Conservation (phyloP, 2,329 filamentous ascomycete genomes). For the Fusarium musae region DNA sequence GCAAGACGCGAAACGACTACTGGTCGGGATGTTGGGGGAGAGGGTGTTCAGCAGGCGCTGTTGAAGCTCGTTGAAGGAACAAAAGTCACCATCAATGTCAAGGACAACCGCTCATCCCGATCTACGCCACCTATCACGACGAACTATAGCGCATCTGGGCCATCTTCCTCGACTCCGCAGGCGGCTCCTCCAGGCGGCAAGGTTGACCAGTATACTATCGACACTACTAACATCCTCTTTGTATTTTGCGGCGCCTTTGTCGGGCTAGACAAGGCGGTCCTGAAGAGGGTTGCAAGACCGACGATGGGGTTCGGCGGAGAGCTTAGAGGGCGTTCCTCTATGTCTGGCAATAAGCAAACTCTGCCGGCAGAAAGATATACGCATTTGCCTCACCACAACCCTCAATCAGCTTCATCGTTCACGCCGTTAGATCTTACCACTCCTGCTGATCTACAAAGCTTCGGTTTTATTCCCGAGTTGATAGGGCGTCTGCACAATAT, state of each 20-base stretch:
- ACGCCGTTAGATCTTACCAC: slow-evolving; percentile 77
- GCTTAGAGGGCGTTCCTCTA: slow-evolving; percentile 69
- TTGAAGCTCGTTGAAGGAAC: slow-evolving; percentile 97
- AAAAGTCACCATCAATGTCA: slow-evolving; percentile 90
- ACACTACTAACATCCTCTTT: slow-evolving; percentile 96
- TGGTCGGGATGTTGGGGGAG: slow-evolving; percentile 92
- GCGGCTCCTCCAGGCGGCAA: slow-evolving; percentile 60
- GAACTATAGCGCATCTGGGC: slow-evolving; percentile 59
- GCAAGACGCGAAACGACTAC: slow-evolving; percentile 87
- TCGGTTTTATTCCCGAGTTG: slow-evolving; percentile 94
- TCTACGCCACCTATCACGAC: slow-evolving; percentile 63
- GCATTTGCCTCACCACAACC: slow-evolving; percentile 66
- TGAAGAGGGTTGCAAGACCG: slow-evolving; percentile 85
- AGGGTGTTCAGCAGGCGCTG: slow-evolving; percentile 95
- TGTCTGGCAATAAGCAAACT: slow-evolving; percentile 62
- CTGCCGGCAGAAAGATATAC: slow-evolving; percentile 71
- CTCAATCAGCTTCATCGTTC: slow-evolving; percentile 53
- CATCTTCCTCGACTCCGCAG: slow-evolving; percentile 59
- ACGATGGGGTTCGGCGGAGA: slow-evolving; percentile 93
- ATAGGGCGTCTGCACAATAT: slow-evolving; percentile 94
- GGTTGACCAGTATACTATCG: slow-evolving; percentile 76
- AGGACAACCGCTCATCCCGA: slow-evolving; percentile 73
- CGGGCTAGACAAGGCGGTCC: slow-evolving; percentile 86
- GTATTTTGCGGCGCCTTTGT: slow-evolving; percentile 97
- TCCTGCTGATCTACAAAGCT: slow-evolving; percentile 81